Percentiles rank a stretch among this genome's conserved stretches.
These are phyloP conservation scores for Tetraselmis chui DNA, from an alignment of 139 green algal genomes.

Conservation along the genomic window DNA sequence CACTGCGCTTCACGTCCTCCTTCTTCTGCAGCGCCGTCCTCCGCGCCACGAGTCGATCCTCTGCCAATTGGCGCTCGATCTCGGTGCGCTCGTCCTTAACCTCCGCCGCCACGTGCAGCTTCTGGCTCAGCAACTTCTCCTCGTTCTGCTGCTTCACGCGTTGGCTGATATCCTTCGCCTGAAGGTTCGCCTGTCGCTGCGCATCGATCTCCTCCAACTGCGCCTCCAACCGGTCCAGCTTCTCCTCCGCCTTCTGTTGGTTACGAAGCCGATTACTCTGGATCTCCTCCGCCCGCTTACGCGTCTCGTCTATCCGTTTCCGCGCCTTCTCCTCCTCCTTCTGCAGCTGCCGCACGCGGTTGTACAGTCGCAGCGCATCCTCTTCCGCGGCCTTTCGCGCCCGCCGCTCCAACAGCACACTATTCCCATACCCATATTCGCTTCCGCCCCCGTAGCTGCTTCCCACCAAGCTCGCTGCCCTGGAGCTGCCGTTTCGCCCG, in stretches of 20 bases:
- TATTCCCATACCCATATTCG: not conserved
- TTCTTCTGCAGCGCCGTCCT: slow-evolving; percentile 57
- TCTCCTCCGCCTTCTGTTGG: slow-evolving; percentile 40
- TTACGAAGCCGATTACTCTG: slow-evolving; percentile 18
- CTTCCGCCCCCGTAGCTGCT: not conserved
- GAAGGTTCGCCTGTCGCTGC: slow-evolving; percentile 38
- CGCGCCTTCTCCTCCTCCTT: slow-evolving; percentile 53
- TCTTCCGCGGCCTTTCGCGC: slow-evolving; percentile 36
- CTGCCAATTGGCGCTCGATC: slow-evolving; percentile 40
- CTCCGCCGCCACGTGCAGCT: slow-evolving; percentile 22
- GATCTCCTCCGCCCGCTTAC: slow-evolving; percentile 22
- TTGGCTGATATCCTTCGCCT: slow-evolving; percentile 39
- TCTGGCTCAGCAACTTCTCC: slow-evolving; percentile 31
- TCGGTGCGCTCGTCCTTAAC: slow-evolving; percentile 50
- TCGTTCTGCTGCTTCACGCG: slow-evolving; percentile 41
- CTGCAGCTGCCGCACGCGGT: slow-evolving; percentile 58
- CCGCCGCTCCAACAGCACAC: not conserved
- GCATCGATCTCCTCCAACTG: slow-evolving; percentile 35
- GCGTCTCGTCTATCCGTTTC: slow-evolving; percentile 27
- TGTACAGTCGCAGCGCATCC: slow-evolving; percentile 56
- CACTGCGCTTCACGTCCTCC: slow-evolving; percentile 38
- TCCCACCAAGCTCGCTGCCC: not conserved
- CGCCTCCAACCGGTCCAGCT: slow-evolving; percentile 35
- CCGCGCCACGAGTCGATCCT: slow-evolving; percentile 36
- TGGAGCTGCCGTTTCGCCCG: not conserved